Evolutionary conservation across 345 rosid species (phyloP), one percentile per base, ranked within the genome.

Genomic region (Turritis glabra): DNA sequence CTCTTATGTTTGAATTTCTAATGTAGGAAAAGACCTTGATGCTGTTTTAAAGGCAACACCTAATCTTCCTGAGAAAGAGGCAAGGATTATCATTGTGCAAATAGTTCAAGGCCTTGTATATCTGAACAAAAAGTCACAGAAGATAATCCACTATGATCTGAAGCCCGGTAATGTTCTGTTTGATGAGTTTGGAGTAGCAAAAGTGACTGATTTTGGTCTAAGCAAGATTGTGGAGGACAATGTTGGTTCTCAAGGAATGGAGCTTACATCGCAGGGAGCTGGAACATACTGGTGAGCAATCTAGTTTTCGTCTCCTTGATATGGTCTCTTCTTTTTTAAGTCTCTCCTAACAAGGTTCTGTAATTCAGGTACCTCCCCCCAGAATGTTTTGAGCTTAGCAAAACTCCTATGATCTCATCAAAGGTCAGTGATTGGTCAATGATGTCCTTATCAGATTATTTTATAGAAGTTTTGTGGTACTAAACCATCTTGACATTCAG

Each of bases 201-300:
- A 96, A 86, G 96, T 96, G 70, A 95, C 99, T 43, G 99, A 96
- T 84, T 96, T 96, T 84, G 99, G 99, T 79, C 91, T 96, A 63
- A 96, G 99, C 86, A 96, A 96, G 85, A 92, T 96, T 41, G 94
- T 96, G 78, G 98, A 96, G 82, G 91, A 89, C 59, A 84, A 90
- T 79, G 91, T 86, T 74, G 98, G 97, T 72, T 88, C 99, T 25
- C 96, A 87, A 83, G 99, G 99, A 52, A 96, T 92, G 99, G 99
- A 96, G 78, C 97, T 96, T 72, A 96, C 99, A 37, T 96, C 99
- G 71, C 99, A 92, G 76, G 99, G 99, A 79, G 99, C 99, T 71
- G 99, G 99, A 80, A 92, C 99, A 37, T 92, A 96, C 80, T 96
- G 99, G 99, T 92, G 71, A 85, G 89, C 73, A 55, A 69, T 67